Percentiles rank a stretch among this genome's conserved stretches.
These are phyloP conservation scores for Letharia lupina DNA, from an alignment of 495 filamentous ascomycete species.

Conservation along the genomic window DNA sequence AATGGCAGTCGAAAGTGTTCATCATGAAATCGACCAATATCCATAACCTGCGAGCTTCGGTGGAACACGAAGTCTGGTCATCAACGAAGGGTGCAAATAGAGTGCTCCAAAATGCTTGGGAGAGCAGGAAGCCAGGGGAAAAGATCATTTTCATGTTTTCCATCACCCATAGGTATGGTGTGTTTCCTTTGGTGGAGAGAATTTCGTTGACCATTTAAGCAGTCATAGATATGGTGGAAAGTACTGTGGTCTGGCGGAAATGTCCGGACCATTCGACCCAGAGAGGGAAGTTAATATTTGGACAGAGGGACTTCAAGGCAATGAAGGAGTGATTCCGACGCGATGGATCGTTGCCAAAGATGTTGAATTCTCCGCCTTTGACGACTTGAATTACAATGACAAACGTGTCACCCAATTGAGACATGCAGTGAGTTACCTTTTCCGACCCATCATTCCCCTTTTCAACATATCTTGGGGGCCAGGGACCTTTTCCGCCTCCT, in stretches of 20 bases:
- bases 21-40: conserved; percentile 21
- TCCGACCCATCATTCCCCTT: too few relatives aligned
- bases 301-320: conserved; percentile 10
- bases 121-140: conserved; percentile 12
- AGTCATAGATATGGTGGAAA: conserved; percentile 17
- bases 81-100: conserved; percentile 22
- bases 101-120: conserved; percentile 22
- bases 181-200: not conserved
- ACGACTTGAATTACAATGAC: conserved; percentile 17
- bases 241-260: conserved; percentile 21
- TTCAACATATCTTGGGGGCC: too few relatives aligned
- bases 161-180: conserved; percentile 18
- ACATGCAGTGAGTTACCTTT: conserved; percentile 8
- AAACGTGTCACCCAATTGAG: conserved; percentile 17
- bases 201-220: not conserved
- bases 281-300: conserved; percentile 9
- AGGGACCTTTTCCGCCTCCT: too few relatives aligned
- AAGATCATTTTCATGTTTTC: conserved; percentile 21
- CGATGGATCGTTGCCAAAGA: conserved; percentile 25
- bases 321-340: conserved; percentile 16
- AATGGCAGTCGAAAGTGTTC: conserved; percentile 20
- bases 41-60: conserved; percentile 14
- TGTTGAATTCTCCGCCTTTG: conserved; percentile 19
- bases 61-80: conserved; percentile 19
- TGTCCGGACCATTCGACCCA: conserved; percentile 19